Percentiles rank a stretch among this genome's conserved stretches.
Conservation (phyloP, 805 yeast species). For the Peterozyma xylosa region DNA sequence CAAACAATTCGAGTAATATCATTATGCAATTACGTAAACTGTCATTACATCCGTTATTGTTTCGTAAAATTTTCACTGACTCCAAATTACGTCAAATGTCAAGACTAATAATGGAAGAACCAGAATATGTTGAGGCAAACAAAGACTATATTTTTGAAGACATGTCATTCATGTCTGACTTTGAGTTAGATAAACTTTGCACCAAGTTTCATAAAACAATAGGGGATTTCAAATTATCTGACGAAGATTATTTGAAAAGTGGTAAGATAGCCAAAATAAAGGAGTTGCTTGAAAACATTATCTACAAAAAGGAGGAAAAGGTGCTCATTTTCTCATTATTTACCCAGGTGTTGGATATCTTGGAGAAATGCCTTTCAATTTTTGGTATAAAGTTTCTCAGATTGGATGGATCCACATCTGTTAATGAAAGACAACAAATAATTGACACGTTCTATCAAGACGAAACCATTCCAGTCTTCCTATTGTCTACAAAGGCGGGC, state of each 20-base stretch:
- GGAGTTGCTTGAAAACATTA: slow-evolving; percentile 48
- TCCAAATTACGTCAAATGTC: slow-evolving; percentile 59
- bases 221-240: slow-evolving; percentile 41
- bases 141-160: slow-evolving; percentile 77
- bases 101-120: slow-evolving; percentile 70
- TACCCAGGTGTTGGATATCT: slow-evolving; percentile 84
- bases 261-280: slow-evolving; percentile 66
- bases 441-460: slow-evolving; percentile 88
- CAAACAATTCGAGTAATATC: slow-evolving; percentile 39
- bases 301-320: slow-evolving; percentile 53
- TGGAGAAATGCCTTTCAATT: slow-evolving; percentile 66
- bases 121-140: slow-evolving; percentile 72
- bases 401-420: slow-evolving; percentile 90
- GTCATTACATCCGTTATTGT: slow-evolving; percentile 83
- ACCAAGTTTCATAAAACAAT: slow-evolving; percentile 63
- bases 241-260: slow-evolving; percentile 47
- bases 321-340: slow-evolving; percentile 83
- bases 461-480: slow-evolving; percentile 71
- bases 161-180: slow-evolving; percentile 92
- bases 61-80: slow-evolving; percentile 59
- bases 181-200: slow-evolving; percentile 74
- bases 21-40: slow-evolving; percentile 90
- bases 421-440: slow-evolving; percentile 85
- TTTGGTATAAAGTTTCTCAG: slow-evolving; percentile 67
- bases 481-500: slow-evolving; percentile 93